phyloP scores from a whole-genome alignment of 2,329 filamentous ascomycete genomes.

The Phoma herbarum region DNA sequence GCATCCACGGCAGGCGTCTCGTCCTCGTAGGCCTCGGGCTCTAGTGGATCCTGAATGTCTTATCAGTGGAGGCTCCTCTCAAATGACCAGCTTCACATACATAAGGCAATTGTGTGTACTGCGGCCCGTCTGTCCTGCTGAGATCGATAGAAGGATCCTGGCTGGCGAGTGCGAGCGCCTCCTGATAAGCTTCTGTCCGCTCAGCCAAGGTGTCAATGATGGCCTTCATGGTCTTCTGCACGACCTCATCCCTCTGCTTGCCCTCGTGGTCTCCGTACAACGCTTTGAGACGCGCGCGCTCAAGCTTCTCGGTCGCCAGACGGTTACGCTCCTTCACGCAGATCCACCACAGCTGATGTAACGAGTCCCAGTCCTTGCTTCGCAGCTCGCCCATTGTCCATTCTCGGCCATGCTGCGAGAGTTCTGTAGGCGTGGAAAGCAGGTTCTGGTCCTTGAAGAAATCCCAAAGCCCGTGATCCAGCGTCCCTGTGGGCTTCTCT shows the following conservation, averaged over 20 bases:
- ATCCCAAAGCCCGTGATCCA: constrained; percentile 87
- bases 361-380: constrained; percentile 89
- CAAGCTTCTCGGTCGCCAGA: constrained; percentile 77
- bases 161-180: constrained; percentile 69
- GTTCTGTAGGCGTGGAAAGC: constrained; percentile 76
- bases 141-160: constrained; percentile 58
- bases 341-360: constrained; percentile 93
- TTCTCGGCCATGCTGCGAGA: constrained; percentile 73
- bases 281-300: constrained; percentile 72
- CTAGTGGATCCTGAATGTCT: constrained; percentile 29
- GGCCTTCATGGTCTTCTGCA: constrained; percentile 77
- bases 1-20: constrained; percentile 18
- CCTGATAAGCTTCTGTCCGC: constrained; percentile 86
- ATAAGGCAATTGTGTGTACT: constrained; percentile 39
- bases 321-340: constrained; percentile 92
- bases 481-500: constrained; percentile 69
- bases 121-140: constrained; percentile 34
- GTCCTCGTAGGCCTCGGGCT: constrained; percentile 27
- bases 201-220: constrained; percentile 90
- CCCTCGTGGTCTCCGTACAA: constrained; percentile 78
- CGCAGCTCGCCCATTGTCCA: constrained; percentile 90
- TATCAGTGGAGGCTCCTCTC: constrained; percentile 15
- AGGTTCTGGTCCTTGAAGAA: constrained; percentile 80
- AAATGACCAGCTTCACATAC: constrained; percentile 22
- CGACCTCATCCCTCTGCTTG: constrained; percentile 68